These are phyloP conservation scores for Aegilops umbellulata DNA, from an alignment of 176 grass and related monocot genomes.

Conservation along the genomic window DNA sequence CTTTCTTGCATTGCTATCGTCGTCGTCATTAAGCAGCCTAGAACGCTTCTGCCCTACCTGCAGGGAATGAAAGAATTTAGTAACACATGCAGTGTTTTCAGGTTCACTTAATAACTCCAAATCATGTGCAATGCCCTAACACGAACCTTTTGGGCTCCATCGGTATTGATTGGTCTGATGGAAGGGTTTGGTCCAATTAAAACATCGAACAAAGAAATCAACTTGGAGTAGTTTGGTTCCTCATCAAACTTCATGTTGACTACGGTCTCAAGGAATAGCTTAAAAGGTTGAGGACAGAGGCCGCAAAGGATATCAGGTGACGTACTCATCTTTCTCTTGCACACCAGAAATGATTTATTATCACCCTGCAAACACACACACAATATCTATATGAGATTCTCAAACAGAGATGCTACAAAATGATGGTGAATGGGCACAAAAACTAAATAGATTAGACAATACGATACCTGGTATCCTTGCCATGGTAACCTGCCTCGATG, in stretches of 20 bases:
- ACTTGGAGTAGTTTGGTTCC: constrained; percentile 82
- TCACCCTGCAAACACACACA: constrained; percentile 50
- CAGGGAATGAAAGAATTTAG: constrained; percentile 6
- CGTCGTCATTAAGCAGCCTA: constrained; percentile 63
- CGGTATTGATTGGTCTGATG: constrained; percentile 73
- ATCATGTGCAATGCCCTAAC: constrained; percentile 3
- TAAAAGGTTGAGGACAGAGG: constrained; percentile 79
- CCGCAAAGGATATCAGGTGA: constrained; percentile 72
- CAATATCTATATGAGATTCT: not conserved
- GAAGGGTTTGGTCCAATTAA: constrained; percentile 80
- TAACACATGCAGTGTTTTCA: not conserved
- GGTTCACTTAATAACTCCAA: not conserved
- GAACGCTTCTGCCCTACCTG: constrained; percentile 87
- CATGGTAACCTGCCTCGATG: constrained; percentile 85
- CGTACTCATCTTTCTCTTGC: constrained; percentile 91
- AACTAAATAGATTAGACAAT: constrained; percentile 1
- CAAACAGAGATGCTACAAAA: constrained; percentile 6
- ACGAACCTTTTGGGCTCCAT: constrained; percentile 78
- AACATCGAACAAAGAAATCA: constrained; percentile 85
- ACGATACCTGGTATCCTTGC: constrained; percentile 85
- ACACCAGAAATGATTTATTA: constrained; percentile 92
- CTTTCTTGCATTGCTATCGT: constrained; percentile 63
- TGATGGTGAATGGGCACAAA: not conserved
- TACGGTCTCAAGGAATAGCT: constrained; percentile 68
- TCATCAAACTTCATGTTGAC: constrained; percentile 97